Conservation (phyloP, 441 rosid species). For the Rhodomyrtus psidioides region DNA sequence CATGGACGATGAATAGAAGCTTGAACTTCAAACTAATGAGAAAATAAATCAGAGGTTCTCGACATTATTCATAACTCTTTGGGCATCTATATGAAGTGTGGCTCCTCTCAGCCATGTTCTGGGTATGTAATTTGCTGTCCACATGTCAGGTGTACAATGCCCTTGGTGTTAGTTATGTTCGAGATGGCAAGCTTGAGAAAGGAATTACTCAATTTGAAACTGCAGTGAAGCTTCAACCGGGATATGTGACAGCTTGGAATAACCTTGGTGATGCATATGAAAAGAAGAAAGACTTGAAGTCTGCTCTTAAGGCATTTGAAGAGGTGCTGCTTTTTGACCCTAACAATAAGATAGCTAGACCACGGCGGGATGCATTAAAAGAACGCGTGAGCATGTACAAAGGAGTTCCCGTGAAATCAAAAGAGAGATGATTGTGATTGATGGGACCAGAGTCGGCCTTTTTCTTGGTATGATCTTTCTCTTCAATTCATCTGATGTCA, state of each 20-base stretch:
- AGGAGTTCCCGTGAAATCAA: constrained; percentile 70
- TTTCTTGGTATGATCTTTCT: not conserved
- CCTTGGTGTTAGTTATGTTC: constrained; percentile 68
- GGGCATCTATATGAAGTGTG: not conserved
- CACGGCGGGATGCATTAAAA: constrained; percentile 67
- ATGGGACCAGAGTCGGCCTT: not conserved
- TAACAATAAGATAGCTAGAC: constrained; percentile 78
- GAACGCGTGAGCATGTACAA: constrained; percentile 68
- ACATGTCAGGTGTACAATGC: constrained; percentile 59
- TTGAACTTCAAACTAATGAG: not conserved
- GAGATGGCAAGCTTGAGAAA: constrained; percentile 79
- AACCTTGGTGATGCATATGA: constrained; percentile 97
- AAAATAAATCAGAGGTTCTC: not conserved
- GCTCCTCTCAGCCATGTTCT: not conserved
- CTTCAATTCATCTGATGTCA: not conserved
- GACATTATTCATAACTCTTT: not conserved
- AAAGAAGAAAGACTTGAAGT: constrained; percentile 68
- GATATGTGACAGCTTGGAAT: constrained; percentile 97
- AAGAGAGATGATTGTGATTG: constrained; percentile 39
- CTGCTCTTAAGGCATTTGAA: constrained; percentile 86
- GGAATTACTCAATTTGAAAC: constrained; percentile 77
- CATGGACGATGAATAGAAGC: not conserved
- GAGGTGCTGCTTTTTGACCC: constrained; percentile 92
- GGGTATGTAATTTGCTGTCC: not conserved
- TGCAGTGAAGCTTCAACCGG: constrained; percentile 88